phyloP scores from a whole-genome alignment of 805 yeast genomes.

The Ogataea corticis region DNA sequence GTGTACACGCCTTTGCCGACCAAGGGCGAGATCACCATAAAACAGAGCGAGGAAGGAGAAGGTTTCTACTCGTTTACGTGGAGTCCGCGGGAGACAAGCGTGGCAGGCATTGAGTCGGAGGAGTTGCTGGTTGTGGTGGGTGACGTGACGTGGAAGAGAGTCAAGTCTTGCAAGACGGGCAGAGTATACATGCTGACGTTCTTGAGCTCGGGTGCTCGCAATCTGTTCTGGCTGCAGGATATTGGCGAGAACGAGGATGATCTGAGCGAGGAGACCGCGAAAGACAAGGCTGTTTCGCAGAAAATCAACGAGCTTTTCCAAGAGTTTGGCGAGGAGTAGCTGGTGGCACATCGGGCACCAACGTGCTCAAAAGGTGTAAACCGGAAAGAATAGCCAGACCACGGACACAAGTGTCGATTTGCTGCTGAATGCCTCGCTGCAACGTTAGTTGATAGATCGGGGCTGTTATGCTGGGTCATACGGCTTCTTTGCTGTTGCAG shows the following conservation, averaged over 20 bases:
- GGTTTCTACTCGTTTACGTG: conserved; percentile 70
- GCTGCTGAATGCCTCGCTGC: too few species aligned
- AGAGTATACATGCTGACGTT: conserved; percentile 54
- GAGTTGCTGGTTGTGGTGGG: conserved; percentile 80
- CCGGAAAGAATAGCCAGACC: too few species aligned
- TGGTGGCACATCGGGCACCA: neutral
- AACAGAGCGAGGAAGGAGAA: conserved; percentile 67
- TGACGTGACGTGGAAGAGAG: conserved; percentile 76
- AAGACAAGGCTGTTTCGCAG: conserved; percentile 52
- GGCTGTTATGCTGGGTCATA: too few species aligned
- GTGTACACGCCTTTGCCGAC: conserved; percentile 68
- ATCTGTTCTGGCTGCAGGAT: conserved; percentile 77
- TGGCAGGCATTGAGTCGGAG: conserved; percentile 46
- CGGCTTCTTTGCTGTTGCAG: too few species aligned
- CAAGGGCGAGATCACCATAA: conserved; percentile 65
- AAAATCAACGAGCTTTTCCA: conserved; percentile 51
- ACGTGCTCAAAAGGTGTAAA: too few species aligned
- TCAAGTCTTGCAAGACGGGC: conserved; percentile 70
- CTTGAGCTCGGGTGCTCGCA: conserved; percentile 40
- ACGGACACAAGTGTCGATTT: too few species aligned
- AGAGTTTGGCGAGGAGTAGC: conserved; percentile 29
- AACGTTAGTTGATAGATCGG: too few species aligned
- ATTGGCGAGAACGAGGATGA: conserved; percentile 63
- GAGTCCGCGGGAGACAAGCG: conserved; percentile 60
- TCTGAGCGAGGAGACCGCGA: conserved; percentile 53